Conservation (phyloP, 305 asterid genomes). For the Plantago coronopus region DNA sequence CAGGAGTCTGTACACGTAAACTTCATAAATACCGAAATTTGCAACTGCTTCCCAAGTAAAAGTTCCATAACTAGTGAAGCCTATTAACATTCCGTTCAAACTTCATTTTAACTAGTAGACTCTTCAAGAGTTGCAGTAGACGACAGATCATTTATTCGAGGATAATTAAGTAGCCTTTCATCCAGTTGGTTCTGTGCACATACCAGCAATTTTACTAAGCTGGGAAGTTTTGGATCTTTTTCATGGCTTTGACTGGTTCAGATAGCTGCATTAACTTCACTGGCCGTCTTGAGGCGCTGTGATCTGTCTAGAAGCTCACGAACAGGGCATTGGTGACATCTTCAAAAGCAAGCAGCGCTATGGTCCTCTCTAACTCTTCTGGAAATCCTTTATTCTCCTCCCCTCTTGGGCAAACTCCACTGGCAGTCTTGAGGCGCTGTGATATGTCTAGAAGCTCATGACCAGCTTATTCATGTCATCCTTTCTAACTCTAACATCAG, state of each 20-base stretch:
- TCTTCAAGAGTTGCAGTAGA: constrained; percentile 73
- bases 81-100: not conserved
- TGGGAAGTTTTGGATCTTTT: constrained; percentile 87
- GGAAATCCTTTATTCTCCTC: constrained; percentile 61
- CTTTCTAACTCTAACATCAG: constrained; percentile 52
- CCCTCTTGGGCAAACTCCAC: no score
- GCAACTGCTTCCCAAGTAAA: no score
- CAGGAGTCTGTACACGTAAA: no score
- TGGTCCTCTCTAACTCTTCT: constrained; percentile 86
- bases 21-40: no score
- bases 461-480: constrained; percentile 80
- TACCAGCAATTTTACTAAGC: constrained; percentile 75
- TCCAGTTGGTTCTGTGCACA: constrained; percentile 84
- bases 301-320: constrained; percentile 74
- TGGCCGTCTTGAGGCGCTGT: constrained; percentile 47
- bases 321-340: constrained; percentile 68
- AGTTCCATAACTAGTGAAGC: not conserved
- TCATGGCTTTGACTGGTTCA: constrained; percentile 49
- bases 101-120: constrained; percentile 40
- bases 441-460: no score
- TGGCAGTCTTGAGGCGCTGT: no score
- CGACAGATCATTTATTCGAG: constrained; percentile 65
- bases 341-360: constrained; percentile 85
- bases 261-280: constrained; percentile 51
- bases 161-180: constrained; percentile 75